Conservation (phyloP, 164 flowering plant genomes). For the Dillenia suffruticosa region DNA sequence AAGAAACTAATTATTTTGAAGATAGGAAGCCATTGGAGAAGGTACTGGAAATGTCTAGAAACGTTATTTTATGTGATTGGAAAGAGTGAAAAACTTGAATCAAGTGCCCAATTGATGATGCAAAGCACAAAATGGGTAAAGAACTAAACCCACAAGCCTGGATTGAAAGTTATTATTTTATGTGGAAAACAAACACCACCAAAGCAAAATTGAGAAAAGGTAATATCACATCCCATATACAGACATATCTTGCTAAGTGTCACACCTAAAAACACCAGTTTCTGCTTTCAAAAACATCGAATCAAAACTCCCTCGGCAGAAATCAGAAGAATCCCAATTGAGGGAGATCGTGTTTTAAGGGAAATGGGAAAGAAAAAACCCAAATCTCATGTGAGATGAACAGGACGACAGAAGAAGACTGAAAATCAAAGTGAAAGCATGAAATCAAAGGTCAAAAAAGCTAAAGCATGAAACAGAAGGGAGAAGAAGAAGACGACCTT, state of each 20-base stretch:
- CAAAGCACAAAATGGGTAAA: constrained; percentile 1
- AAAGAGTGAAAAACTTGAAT: constrained; percentile 6
- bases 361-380: constrained; percentile 3
- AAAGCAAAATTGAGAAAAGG: background rate
- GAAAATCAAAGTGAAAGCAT: constrained; percentile 3
- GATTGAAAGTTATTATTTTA: background rate
- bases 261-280: no score
- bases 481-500: constrained; percentile 1
- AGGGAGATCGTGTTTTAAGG: background rate
- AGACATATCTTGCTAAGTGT: background rate
- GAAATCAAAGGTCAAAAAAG: constrained; percentile 4
- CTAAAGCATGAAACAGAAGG: constrained; percentile 1
- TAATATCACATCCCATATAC: background rate
- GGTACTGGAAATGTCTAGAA: constrained; percentile 23
- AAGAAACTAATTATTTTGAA: constrained; percentile 9
- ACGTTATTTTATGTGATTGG: constrained; percentile 59
- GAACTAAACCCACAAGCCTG: constrained; percentile 3
- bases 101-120: background rate
- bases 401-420: constrained; percentile 10
- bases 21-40: background rate
- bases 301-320: background rate
- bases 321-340: background rate
- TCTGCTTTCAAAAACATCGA: no score
- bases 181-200: background rate
- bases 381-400: background rate